Conservation (phyloP, 352 stramenopile species). For the Phytopythium aichiense region DNA sequence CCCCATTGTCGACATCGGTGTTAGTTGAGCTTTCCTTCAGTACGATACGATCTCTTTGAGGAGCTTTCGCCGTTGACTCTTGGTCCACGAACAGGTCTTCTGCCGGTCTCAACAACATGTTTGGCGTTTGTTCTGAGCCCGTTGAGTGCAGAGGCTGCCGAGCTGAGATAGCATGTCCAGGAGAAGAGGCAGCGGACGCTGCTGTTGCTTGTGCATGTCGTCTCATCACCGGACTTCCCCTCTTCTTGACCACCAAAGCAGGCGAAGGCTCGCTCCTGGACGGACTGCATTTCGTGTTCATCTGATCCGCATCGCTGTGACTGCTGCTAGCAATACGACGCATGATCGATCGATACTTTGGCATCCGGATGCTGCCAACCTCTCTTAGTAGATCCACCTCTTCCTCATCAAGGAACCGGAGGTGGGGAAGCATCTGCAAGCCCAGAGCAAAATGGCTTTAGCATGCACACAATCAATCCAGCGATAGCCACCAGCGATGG, state of each 20-base stretch:
- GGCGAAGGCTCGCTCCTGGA: constrained; percentile 4
- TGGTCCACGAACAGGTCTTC: neutral
- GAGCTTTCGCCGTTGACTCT: neutral
- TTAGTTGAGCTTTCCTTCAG: constrained; percentile 57
- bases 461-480: neutral
- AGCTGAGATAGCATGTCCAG: neutral
- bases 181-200: neutral
- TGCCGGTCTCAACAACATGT: neutral
- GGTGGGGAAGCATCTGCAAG: neutral
- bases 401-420: constrained; percentile 61
- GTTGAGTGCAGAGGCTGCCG: neutral
- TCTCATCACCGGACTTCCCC: neutral
- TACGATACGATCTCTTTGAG: constrained; percentile 16
- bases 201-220: neutral
- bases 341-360: constrained; percentile 55
- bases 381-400: constrained; percentile 55
- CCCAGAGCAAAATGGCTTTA: neutral
- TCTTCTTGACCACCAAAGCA: neutral
- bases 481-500: neutral
- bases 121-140: neutral
- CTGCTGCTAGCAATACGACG: constrained; percentile 26
- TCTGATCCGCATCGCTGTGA: neutral
- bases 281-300: constrained; percentile 2
- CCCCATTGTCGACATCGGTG: constrained; percentile 40
- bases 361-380: constrained; percentile 57